Conservation (phyloP, 768 basidiomycete genomes). For the Mrakia blollopis region DNA sequence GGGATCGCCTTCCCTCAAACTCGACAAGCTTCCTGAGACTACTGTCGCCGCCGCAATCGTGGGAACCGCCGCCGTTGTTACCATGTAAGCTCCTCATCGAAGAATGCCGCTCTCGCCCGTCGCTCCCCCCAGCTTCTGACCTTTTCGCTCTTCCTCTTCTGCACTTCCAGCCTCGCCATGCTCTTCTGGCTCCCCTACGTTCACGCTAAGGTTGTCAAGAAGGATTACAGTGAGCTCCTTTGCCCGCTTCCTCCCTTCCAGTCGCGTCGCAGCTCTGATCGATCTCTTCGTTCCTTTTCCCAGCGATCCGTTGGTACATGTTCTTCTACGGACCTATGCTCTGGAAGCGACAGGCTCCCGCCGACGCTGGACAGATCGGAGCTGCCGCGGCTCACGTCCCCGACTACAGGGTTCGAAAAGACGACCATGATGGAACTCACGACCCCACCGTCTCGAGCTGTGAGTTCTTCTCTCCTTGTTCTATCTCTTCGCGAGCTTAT, state of each 20-base stretch:
- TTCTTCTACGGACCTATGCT: slow-evolving; percentile 49
- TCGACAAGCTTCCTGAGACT: slow-evolving; percentile 40
- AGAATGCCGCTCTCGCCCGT: too few species aligned
- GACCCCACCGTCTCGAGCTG: background rate
- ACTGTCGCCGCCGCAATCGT: slow-evolving; percentile 45
- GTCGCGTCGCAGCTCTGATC: background rate
- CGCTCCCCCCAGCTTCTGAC: too few species aligned
- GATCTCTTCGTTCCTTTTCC: too few species aligned
- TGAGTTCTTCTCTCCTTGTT: background rate
- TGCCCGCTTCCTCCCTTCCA: background rate
- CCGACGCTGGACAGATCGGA: slow-evolving; percentile 37
- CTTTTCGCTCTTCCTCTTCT: too few species aligned
- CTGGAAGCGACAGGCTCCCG: slow-evolving; percentile 45
- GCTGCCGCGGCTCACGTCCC: slow-evolving; percentile 37
- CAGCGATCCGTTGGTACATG: slow-evolving; percentile 45
- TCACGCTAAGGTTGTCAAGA: slow-evolving; percentile 45
- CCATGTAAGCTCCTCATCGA: background rate
- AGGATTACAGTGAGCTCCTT: slow-evolving; percentile 44
- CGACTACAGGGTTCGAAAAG: slow-evolving; percentile 42
- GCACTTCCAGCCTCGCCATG: slow-evolving; percentile 37
- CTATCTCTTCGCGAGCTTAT: too few species aligned
- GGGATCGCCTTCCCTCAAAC: slow-evolving; percentile 46
- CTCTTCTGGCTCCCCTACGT: slow-evolving; percentile 50
- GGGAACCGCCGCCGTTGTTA: slow-evolving; percentile 44
- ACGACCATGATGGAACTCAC: background rate